Evolutionary conservation across 768 basidiomycete species (phyloP), one percentile per base, ranked within the genome.

Genomic region (Mycena capillaripes): DNA sequence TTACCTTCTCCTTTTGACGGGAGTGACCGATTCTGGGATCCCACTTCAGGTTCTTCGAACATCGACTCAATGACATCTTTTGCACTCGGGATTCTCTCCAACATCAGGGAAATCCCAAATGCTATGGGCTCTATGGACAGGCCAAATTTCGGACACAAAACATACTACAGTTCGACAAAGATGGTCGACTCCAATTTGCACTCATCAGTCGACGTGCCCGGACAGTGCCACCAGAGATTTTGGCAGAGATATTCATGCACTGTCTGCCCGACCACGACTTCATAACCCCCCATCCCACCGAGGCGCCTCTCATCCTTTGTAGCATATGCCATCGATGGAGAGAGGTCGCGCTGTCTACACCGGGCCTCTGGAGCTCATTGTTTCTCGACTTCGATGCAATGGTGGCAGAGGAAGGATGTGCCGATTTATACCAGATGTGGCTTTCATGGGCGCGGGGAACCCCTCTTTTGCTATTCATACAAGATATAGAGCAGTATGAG

Each of bases 271-370:
- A 16, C n/a, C 57, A 46, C 32, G 63, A 66, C 25, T 73, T 71
- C 60, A 42, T 73, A 7, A 27, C 36, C 21, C 74, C 74, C 17
- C 32, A 66, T 16, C 16, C 48, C 38, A 21, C 9, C 14, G 53
- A 42, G 17, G 69, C 76, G 5, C 74, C 76, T 5, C 64, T 77
- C 14, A 40, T 75, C 6, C 74, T 77, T 23, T 70, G 76, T 44
- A 38, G 61, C 38, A 32, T 77, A 23, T 62, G 66, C 48, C 69
- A 60, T n/a, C 27, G 42, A 16, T 77, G 74, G 74, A 70, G 74
- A 32, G 42, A 59, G 1, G 42, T 64, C 4, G 72, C 74, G 9
- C 27, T 69, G 11, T 56, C 74, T 7, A 73, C 71, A 19, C 69
- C 74, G 8, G 25, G 30, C 17, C 62, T 77, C 29, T 77, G 74